phyloP scores from a whole-genome alignment of 140 eudicot genomes.

The Bidens hawaiensis region DNA sequence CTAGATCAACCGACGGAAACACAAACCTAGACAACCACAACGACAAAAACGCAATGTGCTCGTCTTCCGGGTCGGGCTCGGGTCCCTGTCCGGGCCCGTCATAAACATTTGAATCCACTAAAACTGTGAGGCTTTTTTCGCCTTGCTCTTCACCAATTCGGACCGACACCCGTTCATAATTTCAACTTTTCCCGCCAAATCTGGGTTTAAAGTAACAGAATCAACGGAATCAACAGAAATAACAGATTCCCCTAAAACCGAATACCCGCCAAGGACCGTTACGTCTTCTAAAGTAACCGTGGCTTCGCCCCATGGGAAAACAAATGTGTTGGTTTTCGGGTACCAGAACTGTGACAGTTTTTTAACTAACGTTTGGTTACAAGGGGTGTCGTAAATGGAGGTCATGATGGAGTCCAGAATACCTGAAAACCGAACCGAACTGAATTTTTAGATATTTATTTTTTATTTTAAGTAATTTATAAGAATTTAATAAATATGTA shows the following conservation, averaged over 20 bases:
- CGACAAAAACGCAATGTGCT: constrained; percentile 44
- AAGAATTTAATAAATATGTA: too few relatives aligned
- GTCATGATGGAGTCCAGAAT: constrained; percentile 34
- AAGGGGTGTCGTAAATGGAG: too few relatives aligned
- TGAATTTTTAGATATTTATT: too few relatives aligned
- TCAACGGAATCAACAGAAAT: not conserved
- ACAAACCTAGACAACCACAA: constrained; percentile 55
- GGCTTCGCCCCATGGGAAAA: constrained; percentile 63
- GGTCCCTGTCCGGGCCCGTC: not conserved
- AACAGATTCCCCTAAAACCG: constrained; percentile 32
- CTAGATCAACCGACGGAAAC: constrained; percentile 17
- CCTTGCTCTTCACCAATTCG: not conserved
- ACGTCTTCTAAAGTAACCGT: constrained; percentile 50
- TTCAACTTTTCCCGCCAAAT: constrained; percentile 10
- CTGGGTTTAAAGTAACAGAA: not conserved
- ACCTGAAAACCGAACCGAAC: too few relatives aligned
- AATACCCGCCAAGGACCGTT: constrained; percentile 35
- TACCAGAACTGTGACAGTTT: constrained; percentile 32
- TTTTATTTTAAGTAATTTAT: too few relatives aligned
- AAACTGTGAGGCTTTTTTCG: constrained; percentile 11
- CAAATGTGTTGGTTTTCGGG: constrained; percentile 38
- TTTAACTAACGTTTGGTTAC: constrained; percentile 18
- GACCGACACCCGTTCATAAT: not conserved
- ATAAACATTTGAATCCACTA: constrained; percentile 32
- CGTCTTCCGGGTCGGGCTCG: constrained; percentile 27